Percentiles rank a stretch among this genome's conserved stretches.
phyloP scores from a whole-genome alignment of 768 basidiomycete genomes.

The Kondoa subrosea region DNA sequence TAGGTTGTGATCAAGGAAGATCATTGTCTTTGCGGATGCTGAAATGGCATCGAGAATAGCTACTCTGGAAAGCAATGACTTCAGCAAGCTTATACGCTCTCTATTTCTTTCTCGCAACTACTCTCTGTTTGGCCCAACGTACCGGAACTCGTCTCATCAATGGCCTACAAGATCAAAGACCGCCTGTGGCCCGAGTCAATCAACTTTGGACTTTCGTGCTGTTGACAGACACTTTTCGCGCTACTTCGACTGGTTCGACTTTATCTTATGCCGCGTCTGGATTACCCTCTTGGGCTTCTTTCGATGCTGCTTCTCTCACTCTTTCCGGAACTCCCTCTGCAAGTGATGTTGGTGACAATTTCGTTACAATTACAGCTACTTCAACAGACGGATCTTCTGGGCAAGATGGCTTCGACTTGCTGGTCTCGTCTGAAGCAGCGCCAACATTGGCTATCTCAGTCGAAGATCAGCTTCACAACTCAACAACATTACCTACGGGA shows the following conservation, averaged over 20 bases:
- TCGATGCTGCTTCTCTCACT: conserved; percentile 45
- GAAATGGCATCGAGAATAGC: too few relatives aligned
- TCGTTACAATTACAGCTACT: conserved; percentile 47
- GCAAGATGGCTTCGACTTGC: conserved; percentile 35
- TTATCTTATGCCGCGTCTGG: conserved; percentile 42
- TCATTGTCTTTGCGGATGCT: too few relatives aligned
- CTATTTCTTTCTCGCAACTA: too few relatives aligned
- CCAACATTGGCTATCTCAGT: conserved; percentile 35
- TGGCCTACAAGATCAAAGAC: conserved; percentile 56
- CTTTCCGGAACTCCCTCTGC: conserved; percentile 54
- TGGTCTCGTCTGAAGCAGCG: conserved; percentile 46
- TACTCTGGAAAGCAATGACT: neutral
- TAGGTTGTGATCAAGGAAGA: too few relatives aligned
- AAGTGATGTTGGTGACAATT: conserved; percentile 47
- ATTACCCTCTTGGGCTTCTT: conserved; percentile 61
- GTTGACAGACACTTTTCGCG: conserved; percentile 47
- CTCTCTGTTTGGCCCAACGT: neutral
- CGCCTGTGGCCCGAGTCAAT: conserved; percentile 54
- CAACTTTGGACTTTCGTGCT: conserved; percentile 54
- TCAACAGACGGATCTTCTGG: conserved; percentile 34
- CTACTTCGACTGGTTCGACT: conserved; percentile 28
- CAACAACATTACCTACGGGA: conserved; percentile 20
- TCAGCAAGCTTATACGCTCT: neutral
- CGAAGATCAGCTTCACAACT: conserved; percentile 33
- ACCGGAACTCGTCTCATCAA: conserved; percentile 25